Evolutionary conservation across 163 green algal genomes (phyloP).

Genomic region (Chlamydomonas reinhardtii): DNA sequence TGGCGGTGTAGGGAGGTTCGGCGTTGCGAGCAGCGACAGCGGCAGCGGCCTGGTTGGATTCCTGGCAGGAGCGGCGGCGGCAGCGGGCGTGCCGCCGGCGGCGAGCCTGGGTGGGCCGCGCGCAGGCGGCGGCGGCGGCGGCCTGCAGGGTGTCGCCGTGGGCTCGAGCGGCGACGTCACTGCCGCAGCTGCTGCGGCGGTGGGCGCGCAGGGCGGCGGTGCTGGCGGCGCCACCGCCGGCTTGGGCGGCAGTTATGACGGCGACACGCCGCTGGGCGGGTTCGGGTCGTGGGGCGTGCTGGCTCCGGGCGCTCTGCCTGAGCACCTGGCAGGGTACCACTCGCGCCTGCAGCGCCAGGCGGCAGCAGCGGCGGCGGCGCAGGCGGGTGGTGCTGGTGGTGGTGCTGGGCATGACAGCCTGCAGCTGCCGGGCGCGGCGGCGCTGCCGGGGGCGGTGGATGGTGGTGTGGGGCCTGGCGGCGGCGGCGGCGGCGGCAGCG

Average conservation of each 20-base stretch:
- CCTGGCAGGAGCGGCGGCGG: not conserved
- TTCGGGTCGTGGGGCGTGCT: slow-evolving; percentile 34
- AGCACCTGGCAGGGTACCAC: slow-evolving; percentile 14
- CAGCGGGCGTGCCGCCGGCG: not conserved
- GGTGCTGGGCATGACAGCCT: not conserved
- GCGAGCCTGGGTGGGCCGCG: not conserved
- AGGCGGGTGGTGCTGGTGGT: not conserved
- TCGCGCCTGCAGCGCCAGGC: not conserved
- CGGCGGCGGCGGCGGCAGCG: not conserved
- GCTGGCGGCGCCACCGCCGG: not conserved
- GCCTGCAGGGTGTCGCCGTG: not conserved
- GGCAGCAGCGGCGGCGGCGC: not conserved
- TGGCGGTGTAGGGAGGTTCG: not conserved
- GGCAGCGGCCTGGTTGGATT: not conserved
- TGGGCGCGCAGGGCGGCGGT: not conserved
- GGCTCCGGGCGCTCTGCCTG: not conserved
- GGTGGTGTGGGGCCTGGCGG: too few species aligned
- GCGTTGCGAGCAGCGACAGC: not conserved
- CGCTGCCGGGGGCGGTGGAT: not conserved
- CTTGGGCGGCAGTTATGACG: not conserved
- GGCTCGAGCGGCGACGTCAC: too few species aligned
- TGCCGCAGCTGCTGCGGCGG: too few species aligned
- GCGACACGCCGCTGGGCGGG: not conserved
- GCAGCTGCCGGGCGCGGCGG: not conserved
- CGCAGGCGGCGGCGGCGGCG: not conserved